Base-by-base conservation (phyloP, 306 rosid species). In the Cucurbita ficifolia region DNA sequence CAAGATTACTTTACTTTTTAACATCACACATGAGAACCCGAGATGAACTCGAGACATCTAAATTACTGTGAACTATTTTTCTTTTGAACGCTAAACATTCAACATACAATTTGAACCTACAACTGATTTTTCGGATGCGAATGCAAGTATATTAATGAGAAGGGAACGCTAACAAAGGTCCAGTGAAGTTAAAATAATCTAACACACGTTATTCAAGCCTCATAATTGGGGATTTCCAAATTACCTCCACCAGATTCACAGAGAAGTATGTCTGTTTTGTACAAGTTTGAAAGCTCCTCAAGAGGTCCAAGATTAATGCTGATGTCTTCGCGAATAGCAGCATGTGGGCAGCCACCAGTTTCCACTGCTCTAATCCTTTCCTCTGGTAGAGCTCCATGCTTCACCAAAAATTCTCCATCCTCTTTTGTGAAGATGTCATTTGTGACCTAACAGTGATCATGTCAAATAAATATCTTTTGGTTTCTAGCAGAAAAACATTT, bases 231-330 rank as follows among this genome's bases (percentile, higher is more conserved):
- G 52, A 5, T 18, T 40, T 19, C 17, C 7, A 82, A 46, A 76
- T 56, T 73, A 88, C 99, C 99, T 89, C 99, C 99, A n/a, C 99
- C 99, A 7, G 97, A 94, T 89, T 94, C 99, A 76, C 99, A 94
- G 24, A 94, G 97, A 78, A 94, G 96, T 57, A 94, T 67, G 84
- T 94, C 97, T 29, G 99, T 76, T 75, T 84, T 87, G 65, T 69
- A 86, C 60, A 94, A 77, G 77, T 86, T 94, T 0, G 99, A 94
- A 58, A 94, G 97, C 84, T 94, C 95, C 65, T 94, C 99, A 1
- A 94, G 84, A 0, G 99, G 97, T 13, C 99, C 99, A 70, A 94
- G 99, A 82, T 94, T 94, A 70, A 94, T 91, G 82, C 99, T 94
- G 56, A 94, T 94, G 76, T 94, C 99, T 79, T 94, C 99, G 4